A percentile compares a stretch with the other conserved stretches of the same genome.
These are phyloP conservation scores for Purshia tridentata DNA, from an alignment of 306 rosid genomes.

Conservation along the genomic window DNA sequence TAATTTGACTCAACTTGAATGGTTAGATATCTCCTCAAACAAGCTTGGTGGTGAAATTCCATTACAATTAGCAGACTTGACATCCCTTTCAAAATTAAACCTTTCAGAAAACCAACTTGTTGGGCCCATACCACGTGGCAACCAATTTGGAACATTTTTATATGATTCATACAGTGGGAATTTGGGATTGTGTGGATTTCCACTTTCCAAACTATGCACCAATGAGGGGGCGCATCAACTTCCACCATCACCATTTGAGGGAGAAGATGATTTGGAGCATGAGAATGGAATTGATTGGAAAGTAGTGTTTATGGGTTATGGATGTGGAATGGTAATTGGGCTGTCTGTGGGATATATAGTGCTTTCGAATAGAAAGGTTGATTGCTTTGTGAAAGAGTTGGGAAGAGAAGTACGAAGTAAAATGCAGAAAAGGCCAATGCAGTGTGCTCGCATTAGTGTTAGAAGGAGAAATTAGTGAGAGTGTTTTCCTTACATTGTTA, in stretches of 20 bases:
- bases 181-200: neutral
- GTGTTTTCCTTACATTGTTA: too few relatives aligned
- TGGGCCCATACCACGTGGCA: too few relatives aligned
- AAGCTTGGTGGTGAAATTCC: too few relatives aligned
- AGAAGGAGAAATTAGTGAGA: neutral
- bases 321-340: constrained; percentile 3
- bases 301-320: neutral
- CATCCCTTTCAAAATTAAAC: too few relatives aligned
- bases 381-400: neutral
- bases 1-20: neutral
- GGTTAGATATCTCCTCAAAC: neutral
- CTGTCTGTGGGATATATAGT: neutral
- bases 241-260: neutral
- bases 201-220: too few relatives aligned
- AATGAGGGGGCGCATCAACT: too few relatives aligned
- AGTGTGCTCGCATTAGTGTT: neutral
- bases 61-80: too few relatives aligned
- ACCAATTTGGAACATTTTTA: too few relatives aligned
- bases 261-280: too few relatives aligned
- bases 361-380: neutral
- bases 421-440: neutral
- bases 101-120: too few relatives aligned
- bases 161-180: too few relatives aligned
- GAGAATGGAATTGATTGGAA: constrained; percentile 1
- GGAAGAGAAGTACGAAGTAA: neutral